A percentile compares a stretch with the other conserved stretches of the same genome.
phyloP scores from a whole-genome alignment of 805 yeast species.

The Ascoidea tarda region DNA sequence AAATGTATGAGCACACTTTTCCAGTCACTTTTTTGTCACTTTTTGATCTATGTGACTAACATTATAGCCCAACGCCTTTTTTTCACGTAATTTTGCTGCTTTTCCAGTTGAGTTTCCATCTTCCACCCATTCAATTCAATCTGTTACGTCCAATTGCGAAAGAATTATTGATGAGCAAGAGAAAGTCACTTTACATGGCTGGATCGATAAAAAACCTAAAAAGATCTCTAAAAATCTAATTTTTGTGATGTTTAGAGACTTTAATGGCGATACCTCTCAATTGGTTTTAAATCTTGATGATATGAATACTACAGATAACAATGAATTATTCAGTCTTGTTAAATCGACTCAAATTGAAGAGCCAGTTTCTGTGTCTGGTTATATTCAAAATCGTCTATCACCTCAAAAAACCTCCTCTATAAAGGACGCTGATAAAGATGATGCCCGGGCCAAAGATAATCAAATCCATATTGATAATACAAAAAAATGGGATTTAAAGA shows the following conservation, averaged over 20 bases:
- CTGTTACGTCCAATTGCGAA: neutral
- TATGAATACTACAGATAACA: slow-evolving; percentile 17
- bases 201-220: slow-evolving; percentile 68
- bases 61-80: too few relatives aligned
- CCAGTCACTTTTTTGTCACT: too few relatives aligned
- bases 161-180: slow-evolving; percentile 2
- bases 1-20: too few relatives aligned
- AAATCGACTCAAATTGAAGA: slow-evolving; percentile 56
- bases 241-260: slow-evolving; percentile 69
- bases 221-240: slow-evolving; percentile 47
- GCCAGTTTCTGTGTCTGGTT: slow-evolving; percentile 54
- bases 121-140: slow-evolving; percentile 12
- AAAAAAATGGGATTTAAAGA: slow-evolving; percentile 40
- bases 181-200: slow-evolving; percentile 55
- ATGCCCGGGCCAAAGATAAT: slow-evolving; percentile 5
- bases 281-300: slow-evolving; percentile 20
- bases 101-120: slow-evolving; percentile 9
- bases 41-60: too few relatives aligned
- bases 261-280: slow-evolving; percentile 54
- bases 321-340: slow-evolving; percentile 21
- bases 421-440: neutral
- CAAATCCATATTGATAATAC: neutral
- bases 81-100: too few relatives aligned
- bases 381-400: slow-evolving; percentile 21
- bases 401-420: slow-evolving; percentile 7